These are phyloP conservation scores for Teunomyces pallodes DNA, from an alignment of 805 yeast genomes.

Conservation along the genomic window DNA sequence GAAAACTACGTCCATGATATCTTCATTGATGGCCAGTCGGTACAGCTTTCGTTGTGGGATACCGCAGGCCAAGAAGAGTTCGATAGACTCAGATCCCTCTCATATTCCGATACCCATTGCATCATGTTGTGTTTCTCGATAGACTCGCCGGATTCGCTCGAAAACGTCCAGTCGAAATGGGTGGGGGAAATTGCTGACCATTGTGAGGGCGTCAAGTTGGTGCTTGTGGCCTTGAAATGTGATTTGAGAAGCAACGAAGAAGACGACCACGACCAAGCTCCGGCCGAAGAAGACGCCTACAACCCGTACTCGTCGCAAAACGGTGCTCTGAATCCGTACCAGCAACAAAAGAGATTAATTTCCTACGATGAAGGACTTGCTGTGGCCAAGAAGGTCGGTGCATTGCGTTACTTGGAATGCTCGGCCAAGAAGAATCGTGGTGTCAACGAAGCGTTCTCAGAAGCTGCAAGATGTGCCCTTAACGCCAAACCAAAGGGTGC, in stretches of 20 bases:
- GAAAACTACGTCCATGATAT: slow-evolving; percentile 97
- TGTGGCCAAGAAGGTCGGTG: slow-evolving; percentile 91
- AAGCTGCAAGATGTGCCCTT: slow-evolving; percentile 95
- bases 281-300: slow-evolving; percentile 29
- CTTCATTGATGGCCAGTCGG: slow-evolving; percentile 89
- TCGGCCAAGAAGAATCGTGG: slow-evolving; percentile 96
- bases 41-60: slow-evolving; percentile 93
- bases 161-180: slow-evolving; percentile 95
- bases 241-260: slow-evolving; percentile 77
- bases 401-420: slow-evolving; percentile 91
- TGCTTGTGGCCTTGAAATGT: slow-evolving; percentile 90
- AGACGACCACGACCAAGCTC: slow-evolving; percentile 15
- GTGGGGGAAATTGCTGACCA: slow-evolving; percentile 95
- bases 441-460: slow-evolving; percentile 98
- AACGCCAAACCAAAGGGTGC: slow-evolving; percentile 84
- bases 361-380: slow-evolving; percentile 91
- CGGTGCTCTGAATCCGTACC: slow-evolving; percentile 30
- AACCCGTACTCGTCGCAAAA: slow-evolving; percentile 29
- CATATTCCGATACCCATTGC: slow-evolving; percentile 94
- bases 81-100: slow-evolving; percentile 86
- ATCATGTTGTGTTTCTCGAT: slow-evolving; percentile 95
- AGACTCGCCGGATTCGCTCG: slow-evolving; percentile 90
- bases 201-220: slow-evolving; percentile 93
- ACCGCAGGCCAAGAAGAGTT: slow-evolving; percentile 99
- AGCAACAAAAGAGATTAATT: slow-evolving; percentile 54